A percentile compares a stretch with the other conserved stretches of the same genome.
Conservation (phyloP, 306 rosid species). For the Castanea crenata region DNA sequence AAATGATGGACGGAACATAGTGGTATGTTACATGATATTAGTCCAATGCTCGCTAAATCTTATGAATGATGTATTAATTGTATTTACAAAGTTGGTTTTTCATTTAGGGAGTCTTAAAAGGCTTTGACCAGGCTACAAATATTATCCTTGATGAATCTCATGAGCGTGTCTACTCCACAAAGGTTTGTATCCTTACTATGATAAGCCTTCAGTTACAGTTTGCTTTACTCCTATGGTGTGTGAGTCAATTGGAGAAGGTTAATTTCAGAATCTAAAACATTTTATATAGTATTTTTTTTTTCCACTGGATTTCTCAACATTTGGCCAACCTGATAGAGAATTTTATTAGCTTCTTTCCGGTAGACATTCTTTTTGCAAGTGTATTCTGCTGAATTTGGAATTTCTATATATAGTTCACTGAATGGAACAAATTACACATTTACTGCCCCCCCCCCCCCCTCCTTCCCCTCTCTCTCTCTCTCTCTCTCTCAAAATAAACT, state of each 20-base stretch:
- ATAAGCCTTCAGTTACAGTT: not conserved
- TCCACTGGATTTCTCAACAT: not conserved
- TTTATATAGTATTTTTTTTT: not conserved
- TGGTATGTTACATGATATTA: slow-evolving; percentile 48
- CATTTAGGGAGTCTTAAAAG: slow-evolving; percentile 80
- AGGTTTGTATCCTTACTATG: slow-evolving; percentile 47
- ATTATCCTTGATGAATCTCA: slow-evolving; percentile 98
- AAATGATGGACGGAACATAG: slow-evolving; percentile 91
- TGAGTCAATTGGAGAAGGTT: too few relatives aligned
- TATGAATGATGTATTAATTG: not conserved
- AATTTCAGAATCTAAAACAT: not conserved
- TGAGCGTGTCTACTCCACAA: slow-evolving; percentile 93
- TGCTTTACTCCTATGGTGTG: too few relatives aligned
- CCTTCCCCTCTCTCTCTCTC: not conserved
- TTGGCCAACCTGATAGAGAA: not conserved
- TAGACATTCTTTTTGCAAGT: too few relatives aligned
- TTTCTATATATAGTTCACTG: not conserved
- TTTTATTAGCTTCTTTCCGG: not conserved
- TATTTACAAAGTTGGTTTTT: not conserved
- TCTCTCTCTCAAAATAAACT: not conserved
- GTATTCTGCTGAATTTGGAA: too few relatives aligned
- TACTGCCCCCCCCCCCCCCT: too few relatives aligned
- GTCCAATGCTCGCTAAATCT: not conserved
- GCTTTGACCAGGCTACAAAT: slow-evolving; percentile 97
- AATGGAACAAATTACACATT: not conserved